Evolutionary conservation across 768 basidiomycete species (phyloP).

Genomic region (Russula foetens): DNA sequence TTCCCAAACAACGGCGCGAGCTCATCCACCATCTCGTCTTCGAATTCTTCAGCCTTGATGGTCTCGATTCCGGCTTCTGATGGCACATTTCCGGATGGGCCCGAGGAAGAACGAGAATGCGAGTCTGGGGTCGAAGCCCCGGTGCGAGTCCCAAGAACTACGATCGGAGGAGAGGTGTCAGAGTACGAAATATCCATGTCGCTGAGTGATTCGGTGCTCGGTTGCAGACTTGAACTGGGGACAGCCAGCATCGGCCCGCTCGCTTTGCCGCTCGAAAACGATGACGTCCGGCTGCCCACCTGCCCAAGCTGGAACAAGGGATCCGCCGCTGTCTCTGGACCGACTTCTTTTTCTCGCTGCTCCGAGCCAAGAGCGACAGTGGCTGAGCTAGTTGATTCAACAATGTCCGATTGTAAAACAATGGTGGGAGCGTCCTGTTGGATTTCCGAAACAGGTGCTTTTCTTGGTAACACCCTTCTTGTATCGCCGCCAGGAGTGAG

Average conservation of each 20-base stretch:
- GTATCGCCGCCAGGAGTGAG: neutral
- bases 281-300: neutral
- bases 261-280: neutral
- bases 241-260: neutral
- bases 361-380: neutral
- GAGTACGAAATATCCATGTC: constrained; percentile 4
- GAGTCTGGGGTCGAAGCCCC: neutral
- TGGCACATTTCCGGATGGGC: neutral
- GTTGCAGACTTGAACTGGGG: neutral
- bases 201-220: neutral
- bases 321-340: neutral
- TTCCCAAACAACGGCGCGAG: constrained; percentile 9
- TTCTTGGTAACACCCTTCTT: neutral
- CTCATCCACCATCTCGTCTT: constrained; percentile 15
- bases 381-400: neutral
- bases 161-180: constrained; percentile 5
- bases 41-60: neutral
- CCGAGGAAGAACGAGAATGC: constrained; percentile 2
- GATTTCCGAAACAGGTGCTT: neutral
- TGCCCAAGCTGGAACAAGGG: neutral
- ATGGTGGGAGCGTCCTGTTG: neutral
- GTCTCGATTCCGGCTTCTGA: neutral
- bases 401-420: neutral
- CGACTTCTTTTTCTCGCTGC: neutral
- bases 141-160: neutral